Evolutionary conservation across 2,329 filamentous ascomycete species (phyloP).

Genomic region (Phialophora chinensis): DNA sequence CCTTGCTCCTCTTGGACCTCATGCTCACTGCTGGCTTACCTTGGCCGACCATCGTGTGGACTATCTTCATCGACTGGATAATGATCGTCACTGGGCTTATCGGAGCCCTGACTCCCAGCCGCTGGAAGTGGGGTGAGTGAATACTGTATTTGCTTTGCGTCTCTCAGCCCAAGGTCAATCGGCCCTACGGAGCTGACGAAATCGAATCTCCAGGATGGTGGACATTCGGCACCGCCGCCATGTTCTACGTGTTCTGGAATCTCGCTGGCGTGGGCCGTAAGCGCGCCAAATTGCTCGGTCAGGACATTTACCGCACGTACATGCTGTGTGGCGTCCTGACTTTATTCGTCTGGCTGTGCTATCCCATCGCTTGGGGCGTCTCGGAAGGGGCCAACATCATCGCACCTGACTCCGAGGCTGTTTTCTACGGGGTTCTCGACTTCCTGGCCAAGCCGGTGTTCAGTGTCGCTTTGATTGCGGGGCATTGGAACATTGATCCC

Average conservation of each 20-base stretch:
- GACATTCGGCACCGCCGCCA: constrained; percentile 60
- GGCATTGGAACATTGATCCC: constrained; percentile 31
- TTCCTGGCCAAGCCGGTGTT: constrained; percentile 21
- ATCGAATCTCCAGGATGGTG: constrained; percentile 67
- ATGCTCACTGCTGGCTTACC: constrained; percentile 70
- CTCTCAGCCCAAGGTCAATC: neutral
- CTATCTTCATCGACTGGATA: constrained; percentile 66
- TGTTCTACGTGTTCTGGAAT: constrained; percentile 22
- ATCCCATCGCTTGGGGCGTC: constrained; percentile 69
- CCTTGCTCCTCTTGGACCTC: constrained; percentile 66
- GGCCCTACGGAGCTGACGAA: constrained; percentile 34
- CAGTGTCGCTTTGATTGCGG: constrained; percentile 17
- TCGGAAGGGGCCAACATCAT: constrained; percentile 70
- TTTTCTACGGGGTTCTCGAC: constrained; percentile 36
- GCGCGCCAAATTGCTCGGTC: constrained; percentile 61
- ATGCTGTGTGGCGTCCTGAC: constrained; percentile 62
- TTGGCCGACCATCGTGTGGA: constrained; percentile 67
- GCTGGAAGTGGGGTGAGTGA: constrained; percentile 60
- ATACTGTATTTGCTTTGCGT: neutral
- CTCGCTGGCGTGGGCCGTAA: constrained; percentile 7
- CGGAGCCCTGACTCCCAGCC: constrained; percentile 65
- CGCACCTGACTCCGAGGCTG: constrained; percentile 56
- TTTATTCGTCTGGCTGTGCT: constrained; percentile 63
- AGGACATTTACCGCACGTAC: constrained; percentile 60
- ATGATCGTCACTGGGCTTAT: constrained; percentile 71